Conservation (phyloP, 164 flowering plant genomes). For the Taxillus chinensis region DNA sequence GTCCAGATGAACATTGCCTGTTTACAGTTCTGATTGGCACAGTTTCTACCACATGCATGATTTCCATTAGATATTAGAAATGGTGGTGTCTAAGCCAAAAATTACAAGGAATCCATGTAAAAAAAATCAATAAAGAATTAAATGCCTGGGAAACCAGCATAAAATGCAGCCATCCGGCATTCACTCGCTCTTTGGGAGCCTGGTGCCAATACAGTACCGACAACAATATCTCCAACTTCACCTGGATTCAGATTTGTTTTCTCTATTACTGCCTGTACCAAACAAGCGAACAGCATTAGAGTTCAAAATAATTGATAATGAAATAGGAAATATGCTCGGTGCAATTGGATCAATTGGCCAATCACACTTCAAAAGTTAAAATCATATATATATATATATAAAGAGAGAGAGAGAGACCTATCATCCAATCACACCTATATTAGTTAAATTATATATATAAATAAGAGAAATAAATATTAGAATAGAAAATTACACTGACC, state of each 20-base stretch:
- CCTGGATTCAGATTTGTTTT: constrained; percentile 75
- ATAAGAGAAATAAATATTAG: too few species aligned
- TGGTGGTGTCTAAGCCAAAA: not conserved
- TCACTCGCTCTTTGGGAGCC: constrained; percentile 88
- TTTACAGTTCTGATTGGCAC: constrained; percentile 93
- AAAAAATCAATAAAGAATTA: not conserved
- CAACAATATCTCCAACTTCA: constrained; percentile 96
- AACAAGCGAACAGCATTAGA: not conserved
- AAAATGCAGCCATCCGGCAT: constrained; percentile 99
- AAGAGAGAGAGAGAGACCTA: not conserved
- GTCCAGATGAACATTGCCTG: constrained; percentile 96
- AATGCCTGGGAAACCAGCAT: constrained; percentile 96
- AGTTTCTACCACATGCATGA: constrained; percentile 40
- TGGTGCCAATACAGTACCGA: constrained; percentile 86
- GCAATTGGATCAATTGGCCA: too few species aligned
- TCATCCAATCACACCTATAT: not conserved
- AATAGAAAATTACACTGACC: constrained; percentile 24
- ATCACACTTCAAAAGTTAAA: not conserved
- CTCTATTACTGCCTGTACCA: constrained; percentile 70
- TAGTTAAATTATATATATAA: too few species aligned
- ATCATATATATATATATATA: not conserved
- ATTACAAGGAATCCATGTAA: not conserved
- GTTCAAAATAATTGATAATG: not conserved
- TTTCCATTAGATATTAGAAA: not conserved
- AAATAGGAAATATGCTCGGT: not conserved